Conservation (phyloP, 441 rosid genomes). For the Raphanus hybrid region DNA sequence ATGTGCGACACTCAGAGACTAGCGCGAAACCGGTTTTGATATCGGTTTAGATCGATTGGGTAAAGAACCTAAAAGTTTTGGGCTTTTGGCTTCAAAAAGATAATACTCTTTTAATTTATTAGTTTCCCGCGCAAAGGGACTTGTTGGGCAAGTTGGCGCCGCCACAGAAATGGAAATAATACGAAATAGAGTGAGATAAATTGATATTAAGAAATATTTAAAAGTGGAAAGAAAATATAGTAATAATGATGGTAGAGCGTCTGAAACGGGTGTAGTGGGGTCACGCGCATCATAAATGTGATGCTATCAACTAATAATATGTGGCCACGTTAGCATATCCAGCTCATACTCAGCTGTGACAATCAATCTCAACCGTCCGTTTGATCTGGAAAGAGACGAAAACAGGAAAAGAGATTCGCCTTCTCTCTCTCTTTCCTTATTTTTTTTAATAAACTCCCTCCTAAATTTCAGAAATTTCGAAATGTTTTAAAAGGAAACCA, state of each 20-base stretch:
- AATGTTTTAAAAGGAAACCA: slow-evolving; percentile 13
- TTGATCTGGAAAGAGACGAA: slow-evolving; percentile 16
- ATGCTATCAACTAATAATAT: slow-evolving; percentile 18
- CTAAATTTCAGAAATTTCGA: slow-evolving; percentile 33
- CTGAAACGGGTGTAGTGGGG: slow-evolving; percentile 42
- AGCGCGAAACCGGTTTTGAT: not conserved
- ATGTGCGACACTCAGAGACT: not conserved
- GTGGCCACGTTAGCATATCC: slow-evolving; percentile 36
- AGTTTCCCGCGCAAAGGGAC: slow-evolving; percentile 60
- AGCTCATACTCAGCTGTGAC: slow-evolving; percentile 39
- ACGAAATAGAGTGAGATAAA: not conserved
- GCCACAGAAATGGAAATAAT: slow-evolving; percentile 36
- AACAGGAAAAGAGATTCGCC: slow-evolving; percentile 28
- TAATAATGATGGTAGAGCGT: slow-evolving; percentile 36
- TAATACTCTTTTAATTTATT: not conserved
- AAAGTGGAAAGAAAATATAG: slow-evolving; percentile 2
- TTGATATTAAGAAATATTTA: not conserved
- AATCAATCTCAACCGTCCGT: slow-evolving; percentile 41
- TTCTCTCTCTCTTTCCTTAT: not conserved
- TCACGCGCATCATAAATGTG: slow-evolving; percentile 37
- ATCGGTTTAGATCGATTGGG: slow-evolving; percentile 18
- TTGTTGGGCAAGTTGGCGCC: slow-evolving; percentile 49
- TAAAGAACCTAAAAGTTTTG: slow-evolving; percentile 10
- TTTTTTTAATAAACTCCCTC: slow-evolving; percentile 20
- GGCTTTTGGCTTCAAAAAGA: slow-evolving; percentile 24